Conservation (phyloP, 2,329 filamentous ascomycete genomes). For the Erysiphe neolycopersici region DNA sequence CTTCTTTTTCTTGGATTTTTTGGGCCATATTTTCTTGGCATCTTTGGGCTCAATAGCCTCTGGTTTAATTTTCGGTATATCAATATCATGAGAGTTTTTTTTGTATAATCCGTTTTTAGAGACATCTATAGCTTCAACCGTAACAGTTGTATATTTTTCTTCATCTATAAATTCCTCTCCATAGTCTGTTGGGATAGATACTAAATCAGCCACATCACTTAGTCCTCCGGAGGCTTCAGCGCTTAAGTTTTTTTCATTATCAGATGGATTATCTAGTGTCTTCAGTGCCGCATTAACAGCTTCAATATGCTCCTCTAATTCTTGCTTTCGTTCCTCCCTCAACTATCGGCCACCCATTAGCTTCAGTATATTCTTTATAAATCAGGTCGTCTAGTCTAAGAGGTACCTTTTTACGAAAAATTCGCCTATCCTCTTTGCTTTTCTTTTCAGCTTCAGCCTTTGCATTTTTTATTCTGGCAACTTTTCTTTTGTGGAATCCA, state of each 20-base stretch:
- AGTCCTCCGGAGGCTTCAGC: slow-evolving; percentile 22
- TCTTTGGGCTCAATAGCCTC: slow-evolving; percentile 5
- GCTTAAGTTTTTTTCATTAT: slow-evolving; percentile 32
- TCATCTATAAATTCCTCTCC: slow-evolving; percentile 94
- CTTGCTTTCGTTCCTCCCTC: slow-evolving; percentile 54
- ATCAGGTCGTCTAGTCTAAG: neutral
- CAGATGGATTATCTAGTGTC: slow-evolving; percentile 19
- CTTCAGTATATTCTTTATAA: neutral
- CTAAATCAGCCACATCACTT: slow-evolving; percentile 3
- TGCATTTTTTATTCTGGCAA: slow-evolving; percentile 59
- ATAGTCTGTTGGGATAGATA: slow-evolving; percentile 30
- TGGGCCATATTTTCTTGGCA: slow-evolving; percentile 23
- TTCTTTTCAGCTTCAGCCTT: slow-evolving; percentile 56
- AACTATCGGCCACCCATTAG: slow-evolving; percentile 25
- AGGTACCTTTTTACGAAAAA: slow-evolving; percentile 46
- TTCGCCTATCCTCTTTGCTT: slow-evolving; percentile 50
- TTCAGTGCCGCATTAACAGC: slow-evolving; percentile 33
- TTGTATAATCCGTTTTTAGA: slow-evolving; percentile 37
- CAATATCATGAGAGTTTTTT: slow-evolving; percentile 4
- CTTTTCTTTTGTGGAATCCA: slow-evolving; percentile 89
- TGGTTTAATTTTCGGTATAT: slow-evolving; percentile 8
- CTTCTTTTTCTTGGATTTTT: slow-evolving; percentile 51
- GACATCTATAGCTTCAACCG: slow-evolving; percentile 66
- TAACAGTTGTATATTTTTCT: slow-evolving; percentile 85
- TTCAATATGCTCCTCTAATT: slow-evolving; percentile 59